Evolutionary conservation across 2,329 filamentous ascomycete genomes (phyloP).

Genomic region (Rutstroemia sp.): DNA sequence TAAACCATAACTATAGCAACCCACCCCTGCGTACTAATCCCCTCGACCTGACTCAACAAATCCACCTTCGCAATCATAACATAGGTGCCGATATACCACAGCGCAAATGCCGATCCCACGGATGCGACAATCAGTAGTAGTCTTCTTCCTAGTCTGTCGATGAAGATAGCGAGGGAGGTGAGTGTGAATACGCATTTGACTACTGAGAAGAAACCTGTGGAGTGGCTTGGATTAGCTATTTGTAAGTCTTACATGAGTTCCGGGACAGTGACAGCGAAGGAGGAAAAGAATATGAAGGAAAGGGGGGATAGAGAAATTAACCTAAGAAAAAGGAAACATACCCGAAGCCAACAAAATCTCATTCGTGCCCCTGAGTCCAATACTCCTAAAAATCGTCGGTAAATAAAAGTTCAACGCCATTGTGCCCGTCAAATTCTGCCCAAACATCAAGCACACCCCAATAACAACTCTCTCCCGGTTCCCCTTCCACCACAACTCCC

Average conservation of each 20-base stretch:
- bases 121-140: conserved; percentile 29
- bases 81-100: conserved; percentile 23
- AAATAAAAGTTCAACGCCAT: conserved; percentile 22
- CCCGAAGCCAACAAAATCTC: conserved; percentile 19
- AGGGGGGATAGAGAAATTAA: background rate
- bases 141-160: conserved; percentile 52
- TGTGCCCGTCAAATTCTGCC: conserved; percentile 22
- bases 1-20: conserved; percentile 21
- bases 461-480: conserved; percentile 19
- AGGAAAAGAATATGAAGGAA: background rate
- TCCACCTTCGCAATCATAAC: conserved; percentile 17
- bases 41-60: background rate
- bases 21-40: conserved; percentile 13
- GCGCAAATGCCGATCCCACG: conserved; percentile 10
- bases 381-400: conserved; percentile 16
- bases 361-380: conserved; percentile 20
- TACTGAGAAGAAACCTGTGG: conserved; percentile 16
- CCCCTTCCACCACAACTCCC: conserved; percentile 19
- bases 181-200: conserved; percentile 18
- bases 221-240: too few relatives aligned
- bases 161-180: conserved; percentile 47
- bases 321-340: background rate
- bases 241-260: too few relatives aligned
- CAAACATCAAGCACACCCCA: conserved; percentile 19
- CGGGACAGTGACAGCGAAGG: background rate